Evolutionary conservation across 2,329 filamentous ascomycete genomes (phyloP).

Genomic region (Periconia sp.): DNA sequence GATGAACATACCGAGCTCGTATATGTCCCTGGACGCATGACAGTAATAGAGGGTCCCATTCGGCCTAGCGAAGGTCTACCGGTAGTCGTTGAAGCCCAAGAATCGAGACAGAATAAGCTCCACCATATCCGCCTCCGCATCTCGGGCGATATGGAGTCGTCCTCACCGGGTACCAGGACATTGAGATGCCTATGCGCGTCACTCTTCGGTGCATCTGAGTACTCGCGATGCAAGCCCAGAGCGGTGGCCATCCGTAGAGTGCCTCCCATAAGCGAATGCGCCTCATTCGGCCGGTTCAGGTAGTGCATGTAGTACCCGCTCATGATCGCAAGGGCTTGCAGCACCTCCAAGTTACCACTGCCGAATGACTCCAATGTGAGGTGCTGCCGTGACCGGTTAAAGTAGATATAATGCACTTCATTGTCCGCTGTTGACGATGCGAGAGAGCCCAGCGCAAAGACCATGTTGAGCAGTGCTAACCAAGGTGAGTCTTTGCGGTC

Average conservation of each 20-base stretch:
- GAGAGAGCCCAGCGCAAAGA: slow-evolving; percentile 77
- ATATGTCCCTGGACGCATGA: slow-evolving; percentile 43
- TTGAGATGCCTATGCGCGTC: slow-evolving; percentile 22
- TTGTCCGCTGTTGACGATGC: slow-evolving; percentile 68
- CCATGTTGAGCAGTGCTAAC: slow-evolving; percentile 76
- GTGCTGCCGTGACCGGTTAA: slow-evolving; percentile 70
- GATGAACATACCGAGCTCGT: slow-evolving; percentile 36
- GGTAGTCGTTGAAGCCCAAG: slow-evolving; percentile 52
- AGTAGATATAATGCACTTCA: slow-evolving; percentile 72
- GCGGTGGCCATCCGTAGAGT: slow-evolving; percentile 77
- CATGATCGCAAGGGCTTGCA: slow-evolving; percentile 74
- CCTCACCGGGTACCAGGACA: slow-evolving; percentile 29
- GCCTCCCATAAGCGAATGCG: slow-evolving; percentile 73
- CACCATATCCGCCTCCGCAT: slow-evolving; percentile 52
- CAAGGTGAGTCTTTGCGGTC: slow-evolving; percentile 71
- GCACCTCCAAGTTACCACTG: slow-evolving; percentile 73
- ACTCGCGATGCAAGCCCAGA: slow-evolving; percentile 73
- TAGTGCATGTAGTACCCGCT: slow-evolving; percentile 81
- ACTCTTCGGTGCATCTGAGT: slow-evolving; percentile 41
- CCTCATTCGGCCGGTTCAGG: slow-evolving; percentile 77
- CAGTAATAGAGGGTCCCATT: slow-evolving; percentile 47
- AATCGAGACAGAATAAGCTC: slow-evolving; percentile 52
- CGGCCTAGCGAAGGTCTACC: slow-evolving; percentile 49
- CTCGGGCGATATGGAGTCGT: slow-evolving; percentile 46
- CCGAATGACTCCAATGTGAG: slow-evolving; percentile 71